Base-by-base conservation (phyloP, 441 rosid genomes). In the Gossypium gossypioides region DNA sequence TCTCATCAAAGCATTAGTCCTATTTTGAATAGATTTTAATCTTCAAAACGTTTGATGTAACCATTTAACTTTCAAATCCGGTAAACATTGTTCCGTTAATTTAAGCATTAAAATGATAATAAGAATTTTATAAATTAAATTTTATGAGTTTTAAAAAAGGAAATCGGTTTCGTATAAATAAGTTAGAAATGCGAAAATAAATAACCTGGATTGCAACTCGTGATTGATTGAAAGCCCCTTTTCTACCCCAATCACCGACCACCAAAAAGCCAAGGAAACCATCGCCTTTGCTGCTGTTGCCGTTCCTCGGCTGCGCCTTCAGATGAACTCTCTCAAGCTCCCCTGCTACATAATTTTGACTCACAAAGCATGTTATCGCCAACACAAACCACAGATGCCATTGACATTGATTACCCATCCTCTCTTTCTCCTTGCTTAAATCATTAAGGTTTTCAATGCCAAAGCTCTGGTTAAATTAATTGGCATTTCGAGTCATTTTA, bases 211-310 rank as follows among this genome's bases (percentile, higher is more conserved):
- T 22, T 12, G 97, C 91, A 51, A 91, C 89, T 77, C 76, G 71
- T 57, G 91, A 86, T 65, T 89, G 97, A 62, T 91, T 91, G 48
- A 34, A 91, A 24, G 56, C 59, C 50, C 93, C 97, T 74, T 81
- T 86, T 29, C 97, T 80, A 13, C 97, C 97, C 97, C 93, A 91
- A 51, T 91, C 97, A 44, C 95, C 95, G 62, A 88, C 52, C 8
- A 85, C 91, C 82, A 89, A 57, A 75, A 91, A 86, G 74, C 86
- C 83, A 9, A 86, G 85, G 1, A 89, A 81, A 1, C 84, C 84
- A 32, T 52, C 7, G 6, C 22, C 72, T 63, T 85, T 84, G 2
- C 80, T 64, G 42, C 59, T 19, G 59, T 9, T 8, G 25, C 37
- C 34, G 15, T 4, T 58, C 6, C 3, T 58, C 3, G 85, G 81